Evolutionary conservation across 441 rosid species (phyloP).

Genomic region (Omphalea diandra): DNA sequence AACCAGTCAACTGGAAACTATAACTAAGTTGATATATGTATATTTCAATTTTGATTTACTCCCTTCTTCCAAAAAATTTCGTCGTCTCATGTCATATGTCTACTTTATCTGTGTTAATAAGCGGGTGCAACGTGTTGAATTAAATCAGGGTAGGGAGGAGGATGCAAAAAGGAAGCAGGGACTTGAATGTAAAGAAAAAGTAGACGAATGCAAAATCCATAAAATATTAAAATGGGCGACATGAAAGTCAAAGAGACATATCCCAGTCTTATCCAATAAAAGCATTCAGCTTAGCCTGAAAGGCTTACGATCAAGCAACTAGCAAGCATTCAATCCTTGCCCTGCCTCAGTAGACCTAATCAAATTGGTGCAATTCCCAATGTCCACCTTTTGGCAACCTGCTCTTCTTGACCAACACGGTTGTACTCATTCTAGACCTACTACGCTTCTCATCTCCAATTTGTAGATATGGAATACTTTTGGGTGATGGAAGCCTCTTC

Average conservation of each 20-base stretch:
- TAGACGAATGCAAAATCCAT: background rate
- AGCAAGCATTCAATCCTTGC: slow-evolving; percentile 6
- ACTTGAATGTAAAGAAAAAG: background rate
- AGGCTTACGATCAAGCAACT: no score
- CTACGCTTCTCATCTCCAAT: slow-evolving; percentile 11
- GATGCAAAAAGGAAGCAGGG: background rate
- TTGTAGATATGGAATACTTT: no score
- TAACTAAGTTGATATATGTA: no score
- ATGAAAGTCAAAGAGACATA: slow-evolving; percentile 18
- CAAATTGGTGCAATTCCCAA: slow-evolving; percentile 28
- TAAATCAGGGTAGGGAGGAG: no score
- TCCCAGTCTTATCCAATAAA: background rate
- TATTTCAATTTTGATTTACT: no score
- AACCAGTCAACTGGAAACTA: no score
- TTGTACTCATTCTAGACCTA: background rate
- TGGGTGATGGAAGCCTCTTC: no score
- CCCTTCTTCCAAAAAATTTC: no score
- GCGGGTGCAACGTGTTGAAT: no score
- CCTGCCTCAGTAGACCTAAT: no score
- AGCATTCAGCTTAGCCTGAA: slow-evolving; percentile 19
- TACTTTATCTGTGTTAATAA: no score
- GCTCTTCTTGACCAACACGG: background rate
- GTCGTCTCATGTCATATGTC: no score
- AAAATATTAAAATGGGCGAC: background rate
- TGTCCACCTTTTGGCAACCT: slow-evolving; percentile 25